Conservation (phyloP, 257 asterid genomes). For the Solanum ahanhuiri region DNA sequence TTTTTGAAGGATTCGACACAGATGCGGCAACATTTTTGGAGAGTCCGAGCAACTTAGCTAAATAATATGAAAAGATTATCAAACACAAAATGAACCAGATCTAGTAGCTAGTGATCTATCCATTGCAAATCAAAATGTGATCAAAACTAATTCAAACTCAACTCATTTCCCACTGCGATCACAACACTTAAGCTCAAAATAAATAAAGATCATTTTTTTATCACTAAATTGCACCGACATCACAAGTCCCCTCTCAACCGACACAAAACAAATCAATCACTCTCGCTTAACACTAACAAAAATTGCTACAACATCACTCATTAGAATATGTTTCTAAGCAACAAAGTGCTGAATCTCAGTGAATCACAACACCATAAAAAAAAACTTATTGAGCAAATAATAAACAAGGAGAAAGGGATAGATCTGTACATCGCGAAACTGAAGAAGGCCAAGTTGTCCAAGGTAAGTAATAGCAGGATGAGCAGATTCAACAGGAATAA, state of each 20-base stretch:
- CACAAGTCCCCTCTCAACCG: background rate
- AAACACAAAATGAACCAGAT: background rate
- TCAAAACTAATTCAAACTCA: background rate
- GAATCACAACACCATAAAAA: background rate
- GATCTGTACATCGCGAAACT: constrained; percentile 77
- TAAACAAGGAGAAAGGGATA: constrained; percentile 1
- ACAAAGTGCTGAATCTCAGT: background rate
- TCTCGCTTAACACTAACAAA: background rate
- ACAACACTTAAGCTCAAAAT: background rate
- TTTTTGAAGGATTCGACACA: background rate
- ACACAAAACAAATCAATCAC: background rate
- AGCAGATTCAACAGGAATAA: constrained; percentile 92
- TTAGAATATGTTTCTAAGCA: background rate
- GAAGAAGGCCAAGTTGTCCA: constrained; percentile 91
- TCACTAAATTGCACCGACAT: background rate
- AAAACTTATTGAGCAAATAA: background rate
- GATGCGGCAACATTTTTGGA: background rate
- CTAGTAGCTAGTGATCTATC: background rate
- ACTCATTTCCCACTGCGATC: background rate
- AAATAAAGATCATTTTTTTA: background rate
- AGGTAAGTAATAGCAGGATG: constrained; percentile 91
- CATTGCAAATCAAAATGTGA: background rate
- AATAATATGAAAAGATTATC: background rate
- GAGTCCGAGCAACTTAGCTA: background rate
- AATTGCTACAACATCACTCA: background rate